Evolutionary conservation across 2,329 filamentous ascomycete genomes (phyloP).

Genomic region (Scolecobasidium constrictum): DNA sequence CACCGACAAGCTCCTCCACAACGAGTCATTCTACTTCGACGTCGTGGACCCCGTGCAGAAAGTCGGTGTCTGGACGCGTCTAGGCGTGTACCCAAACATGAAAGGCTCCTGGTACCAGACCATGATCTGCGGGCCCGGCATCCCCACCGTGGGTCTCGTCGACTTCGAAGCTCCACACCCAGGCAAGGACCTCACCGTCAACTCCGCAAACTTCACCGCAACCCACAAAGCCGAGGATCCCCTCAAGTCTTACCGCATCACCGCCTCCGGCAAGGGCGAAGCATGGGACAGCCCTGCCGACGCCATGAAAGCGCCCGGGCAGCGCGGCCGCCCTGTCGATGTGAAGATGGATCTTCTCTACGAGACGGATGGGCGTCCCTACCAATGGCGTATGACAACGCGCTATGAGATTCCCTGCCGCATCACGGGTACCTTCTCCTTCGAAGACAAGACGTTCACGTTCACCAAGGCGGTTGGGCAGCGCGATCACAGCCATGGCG

Average conservation of each 20-base stretch:
- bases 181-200: constrained; percentile 2
- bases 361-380: constrained; percentile 1
- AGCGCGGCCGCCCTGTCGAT: neutral
- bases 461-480: constrained; percentile 1
- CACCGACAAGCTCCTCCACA: neutral
- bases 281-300: neutral
- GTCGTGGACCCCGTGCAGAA: constrained; percentile 4
- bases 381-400: constrained; percentile 5
- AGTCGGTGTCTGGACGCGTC: constrained; percentile 2
- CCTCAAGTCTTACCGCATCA: neutral
- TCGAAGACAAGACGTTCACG: neutral
- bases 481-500: constrained; percentile 5
- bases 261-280: neutral
- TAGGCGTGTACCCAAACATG: neutral
- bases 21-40: constrained; percentile 7
- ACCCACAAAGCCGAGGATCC: constrained; percentile 4
- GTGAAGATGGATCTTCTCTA: constrained; percentile 1
- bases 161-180: constrained; percentile 7
- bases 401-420: constrained; percentile 8
- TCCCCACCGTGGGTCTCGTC: neutral
- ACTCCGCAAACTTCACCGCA: neutral
- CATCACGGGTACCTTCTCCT: neutral
- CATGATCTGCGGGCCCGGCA: neutral
- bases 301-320: neutral
- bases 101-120: constrained; percentile 3